Evolutionary conservation across 768 basidiomycete species (phyloP).

Genomic region (Hypholoma fasciculare): DNA sequence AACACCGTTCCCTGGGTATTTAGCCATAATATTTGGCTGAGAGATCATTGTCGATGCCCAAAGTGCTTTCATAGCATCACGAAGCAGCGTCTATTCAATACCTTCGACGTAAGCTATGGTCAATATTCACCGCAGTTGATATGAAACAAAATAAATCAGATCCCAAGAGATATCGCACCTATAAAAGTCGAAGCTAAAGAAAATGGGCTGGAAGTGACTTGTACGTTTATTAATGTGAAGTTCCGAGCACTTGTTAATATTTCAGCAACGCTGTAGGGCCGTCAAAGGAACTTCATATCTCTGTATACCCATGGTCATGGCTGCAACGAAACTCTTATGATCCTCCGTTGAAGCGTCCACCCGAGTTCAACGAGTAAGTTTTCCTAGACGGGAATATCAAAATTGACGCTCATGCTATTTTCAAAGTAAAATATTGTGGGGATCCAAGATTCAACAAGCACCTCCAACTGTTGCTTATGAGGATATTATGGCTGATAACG

Average conservation of each 20-base stretch:
- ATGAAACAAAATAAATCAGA: slow-evolving; percentile 41
- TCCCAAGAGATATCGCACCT: slow-evolving; percentile 74
- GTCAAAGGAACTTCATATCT: slow-evolving; percentile 64
- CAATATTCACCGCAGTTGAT: neutral
- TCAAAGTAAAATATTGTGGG: slow-evolving; percentile 76
- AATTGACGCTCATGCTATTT: neutral
- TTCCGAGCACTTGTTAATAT: too few species aligned
- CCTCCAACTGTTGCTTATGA: slow-evolving; percentile 76
- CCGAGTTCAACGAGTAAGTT: slow-evolving; percentile 44
- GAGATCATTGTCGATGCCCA: slow-evolving; percentile 91
- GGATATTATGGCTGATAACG: slow-evolving; percentile 67
- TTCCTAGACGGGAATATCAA: neutral
- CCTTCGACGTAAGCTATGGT: slow-evolving; percentile 62
- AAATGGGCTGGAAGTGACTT: slow-evolving; percentile 73
- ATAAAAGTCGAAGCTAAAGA: slow-evolving; percentile 50
- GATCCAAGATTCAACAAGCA: slow-evolving; percentile 66
- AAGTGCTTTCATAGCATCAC: slow-evolving; percentile 86
- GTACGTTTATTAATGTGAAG: slow-evolving; percentile 42
- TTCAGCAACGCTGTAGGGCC: slow-evolving; percentile 41
- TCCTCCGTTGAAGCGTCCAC: slow-evolving; percentile 45
- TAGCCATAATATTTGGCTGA: slow-evolving; percentile 89
- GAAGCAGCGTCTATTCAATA: slow-evolving; percentile 87
- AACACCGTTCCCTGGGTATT: neutral
- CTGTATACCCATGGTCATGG: slow-evolving; percentile 88
- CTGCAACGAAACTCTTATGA: slow-evolving; percentile 79